A percentile compares a stretch with the other conserved stretches of the same genome.
phyloP scores from a whole-genome alignment of 2,329 filamentous ascomycete species.

The Fusarium bactridioides region DNA sequence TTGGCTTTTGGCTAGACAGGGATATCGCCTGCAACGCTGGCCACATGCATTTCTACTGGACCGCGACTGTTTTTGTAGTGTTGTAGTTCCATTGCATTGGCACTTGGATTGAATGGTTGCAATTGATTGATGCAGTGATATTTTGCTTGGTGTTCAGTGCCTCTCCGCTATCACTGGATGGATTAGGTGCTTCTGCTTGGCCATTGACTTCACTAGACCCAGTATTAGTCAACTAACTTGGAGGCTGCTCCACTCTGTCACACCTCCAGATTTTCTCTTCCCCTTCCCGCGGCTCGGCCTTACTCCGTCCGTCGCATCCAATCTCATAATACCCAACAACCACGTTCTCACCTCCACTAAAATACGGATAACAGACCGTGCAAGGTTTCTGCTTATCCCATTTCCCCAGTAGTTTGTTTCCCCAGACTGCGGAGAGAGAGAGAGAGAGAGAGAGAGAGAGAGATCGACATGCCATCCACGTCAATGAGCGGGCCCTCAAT shows the following conservation, averaged over 20 bases:
- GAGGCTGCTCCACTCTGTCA: not conserved
- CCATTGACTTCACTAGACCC: conserved; percentile 3
- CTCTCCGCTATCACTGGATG: not conserved
- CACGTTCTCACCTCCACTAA: conserved; percentile 4
- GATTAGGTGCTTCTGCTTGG: conserved; percentile 1
- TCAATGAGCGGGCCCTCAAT: conserved; percentile 39
- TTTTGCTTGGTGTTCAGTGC: not conserved
- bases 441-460: conserved; percentile 41
- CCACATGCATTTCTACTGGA: not conserved
- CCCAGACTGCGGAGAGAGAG: conserved; percentile 43
- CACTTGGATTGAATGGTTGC: not conserved
- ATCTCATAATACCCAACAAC: not conserved
- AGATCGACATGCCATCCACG: conserved; percentile 39
- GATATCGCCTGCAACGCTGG: not conserved
- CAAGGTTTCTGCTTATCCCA: conserved; percentile 11
- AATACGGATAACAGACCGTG: not conserved
- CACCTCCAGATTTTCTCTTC: not conserved
- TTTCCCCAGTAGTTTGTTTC: conserved; percentile 30
- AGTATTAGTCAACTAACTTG: not conserved
- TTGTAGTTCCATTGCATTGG: conserved; percentile 7
- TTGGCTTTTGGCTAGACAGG: conserved; percentile 24
- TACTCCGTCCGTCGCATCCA: conserved; percentile 4
- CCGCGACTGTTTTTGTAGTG: not conserved
- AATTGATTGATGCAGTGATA: not conserved
- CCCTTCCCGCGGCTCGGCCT: conserved; percentile 15